Evolutionary conservation across 2,329 filamentous ascomycete genomes (phyloP).

Genomic region (Xylogone sp.): DNA sequence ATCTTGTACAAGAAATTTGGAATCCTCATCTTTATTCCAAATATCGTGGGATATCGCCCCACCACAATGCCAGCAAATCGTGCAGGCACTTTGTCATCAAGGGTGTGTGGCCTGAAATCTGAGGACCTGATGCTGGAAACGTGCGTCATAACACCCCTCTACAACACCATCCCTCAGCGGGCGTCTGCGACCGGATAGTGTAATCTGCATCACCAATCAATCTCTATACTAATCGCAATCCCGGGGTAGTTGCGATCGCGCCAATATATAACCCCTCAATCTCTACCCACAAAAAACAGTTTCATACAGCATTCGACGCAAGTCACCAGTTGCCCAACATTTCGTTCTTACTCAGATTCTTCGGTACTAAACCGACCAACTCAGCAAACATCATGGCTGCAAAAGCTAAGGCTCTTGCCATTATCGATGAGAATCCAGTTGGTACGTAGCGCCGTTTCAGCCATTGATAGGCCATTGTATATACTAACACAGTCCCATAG

Average conservation of each 20-base stretch:
- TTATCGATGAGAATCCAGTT: slow-evolving; percentile 88
- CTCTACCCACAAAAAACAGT: slow-evolving; percentile 3
- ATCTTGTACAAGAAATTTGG: not conserved
- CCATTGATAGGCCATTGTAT: not conserved
- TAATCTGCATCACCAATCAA: not conserved
- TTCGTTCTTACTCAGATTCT: slow-evolving; percentile 71
- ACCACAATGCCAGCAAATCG: not conserved
- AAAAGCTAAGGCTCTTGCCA: slow-evolving; percentile 75
- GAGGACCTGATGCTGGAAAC: not conserved
- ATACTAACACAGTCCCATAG: slow-evolving; percentile 35
- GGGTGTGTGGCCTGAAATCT: not conserved
- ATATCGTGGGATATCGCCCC: not conserved
- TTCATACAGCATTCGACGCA: slow-evolving; percentile 2
- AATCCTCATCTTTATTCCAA: not conserved
- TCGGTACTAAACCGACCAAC: slow-evolving; percentile 52
- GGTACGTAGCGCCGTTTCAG: slow-evolving; percentile 46
- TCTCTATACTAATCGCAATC: not conserved
- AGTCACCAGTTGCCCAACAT: slow-evolving; percentile 34
- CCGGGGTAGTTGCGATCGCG: not conserved
- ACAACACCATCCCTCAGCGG: not conserved
- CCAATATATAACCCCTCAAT: not conserved
- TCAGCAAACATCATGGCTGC: slow-evolving; percentile 76
- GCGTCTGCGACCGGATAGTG: not conserved
- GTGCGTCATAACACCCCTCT: not conserved
- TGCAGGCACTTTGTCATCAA: not conserved